phyloP scores from a whole-genome alignment of 495 filamentous ascomycete species.

The Geopyxis carbonaria region DNA sequence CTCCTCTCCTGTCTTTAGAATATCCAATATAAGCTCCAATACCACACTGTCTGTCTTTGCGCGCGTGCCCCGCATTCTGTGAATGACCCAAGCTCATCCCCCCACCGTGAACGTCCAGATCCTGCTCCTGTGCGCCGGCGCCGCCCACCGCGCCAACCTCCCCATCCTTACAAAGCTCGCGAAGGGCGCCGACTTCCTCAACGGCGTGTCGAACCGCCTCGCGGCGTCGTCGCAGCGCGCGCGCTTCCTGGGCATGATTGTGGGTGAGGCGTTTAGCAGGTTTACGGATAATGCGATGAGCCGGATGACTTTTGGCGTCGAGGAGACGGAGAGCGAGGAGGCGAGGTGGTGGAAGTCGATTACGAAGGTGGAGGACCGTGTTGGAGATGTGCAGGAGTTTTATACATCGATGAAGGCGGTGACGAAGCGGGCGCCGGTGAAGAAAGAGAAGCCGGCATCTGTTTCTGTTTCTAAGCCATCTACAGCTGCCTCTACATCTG shows the following conservation, averaged over 20 bases:
- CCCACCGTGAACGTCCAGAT: slow-evolving; percentile 50
- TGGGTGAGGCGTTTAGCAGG: slow-evolving; percentile 64
- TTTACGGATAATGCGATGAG: slow-evolving; percentile 59
- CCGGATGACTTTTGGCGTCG: slow-evolving; percentile 64
- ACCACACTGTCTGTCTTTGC: neutral
- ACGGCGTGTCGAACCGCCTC: slow-evolving; percentile 73
- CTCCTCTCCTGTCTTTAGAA: neutral
- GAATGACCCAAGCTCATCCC: neutral
- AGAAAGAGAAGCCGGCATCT: slow-evolving; percentile 8
- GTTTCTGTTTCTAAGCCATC: neutral
- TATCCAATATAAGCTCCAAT: neutral
- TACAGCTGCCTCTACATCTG: neutral
- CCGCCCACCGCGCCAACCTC: slow-evolving; percentile 45
- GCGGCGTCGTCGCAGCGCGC: slow-evolving; percentile 53
- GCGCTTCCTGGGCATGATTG: slow-evolving; percentile 75
- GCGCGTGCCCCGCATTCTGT: neutral
- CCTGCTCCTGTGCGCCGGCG: slow-evolving; percentile 60
- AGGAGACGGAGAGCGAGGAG: slow-evolving; percentile 56
- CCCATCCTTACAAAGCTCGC: slow-evolving; percentile 44
- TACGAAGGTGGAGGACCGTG: slow-evolving; percentile 40
- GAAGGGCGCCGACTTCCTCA: slow-evolving; percentile 54
- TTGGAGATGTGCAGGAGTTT: slow-evolving; percentile 39
- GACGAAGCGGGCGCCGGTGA: slow-evolving; percentile 5
- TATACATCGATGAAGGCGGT: slow-evolving; percentile 9
- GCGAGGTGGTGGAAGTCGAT: slow-evolving; percentile 62